Evolutionary conservation across 305 asterid species (phyloP).

Genomic region (Solanum chacoense): DNA sequence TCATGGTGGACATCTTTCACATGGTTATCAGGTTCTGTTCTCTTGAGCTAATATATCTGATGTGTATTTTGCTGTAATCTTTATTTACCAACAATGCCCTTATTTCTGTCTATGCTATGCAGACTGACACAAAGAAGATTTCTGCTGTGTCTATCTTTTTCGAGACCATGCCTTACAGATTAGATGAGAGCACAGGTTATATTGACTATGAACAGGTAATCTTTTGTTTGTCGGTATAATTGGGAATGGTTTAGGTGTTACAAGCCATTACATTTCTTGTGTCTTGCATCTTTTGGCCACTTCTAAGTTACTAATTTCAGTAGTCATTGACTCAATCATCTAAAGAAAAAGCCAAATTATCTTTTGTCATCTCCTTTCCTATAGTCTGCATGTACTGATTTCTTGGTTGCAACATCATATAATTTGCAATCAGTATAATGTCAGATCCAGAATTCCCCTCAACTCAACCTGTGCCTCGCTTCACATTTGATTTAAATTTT

Average conservation of each 20-base stretch:
- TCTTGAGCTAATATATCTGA: neutral
- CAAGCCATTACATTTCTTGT: neutral
- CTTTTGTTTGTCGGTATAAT: neutral
- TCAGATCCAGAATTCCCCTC: neutral
- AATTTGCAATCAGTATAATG: neutral
- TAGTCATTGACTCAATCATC: neutral
- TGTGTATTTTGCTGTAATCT: neutral
- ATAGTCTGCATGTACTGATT: neutral
- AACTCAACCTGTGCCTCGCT: neutral
- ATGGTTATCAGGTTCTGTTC: constrained; percentile 87
- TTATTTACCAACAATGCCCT: neutral
- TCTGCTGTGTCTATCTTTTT: constrained; percentile 90
- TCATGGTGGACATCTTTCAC: constrained; percentile 96
- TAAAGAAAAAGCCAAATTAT: neutral
- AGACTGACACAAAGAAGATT: constrained; percentile 93
- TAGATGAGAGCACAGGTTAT: constrained; percentile 87
- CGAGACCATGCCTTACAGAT: constrained; percentile 96
- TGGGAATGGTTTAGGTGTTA: neutral
- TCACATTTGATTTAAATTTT: neutral
- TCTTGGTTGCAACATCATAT: neutral
- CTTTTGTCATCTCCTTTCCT: neutral
- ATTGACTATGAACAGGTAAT: constrained; percentile 90
- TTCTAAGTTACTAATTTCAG: neutral
- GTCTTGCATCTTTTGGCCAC: neutral
- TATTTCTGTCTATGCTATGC: constrained; percentile 5